These are phyloP conservation scores for Tetraselmis striata DNA, from an alignment of 139 green algal genomes.

Conservation along the genomic window DNA sequence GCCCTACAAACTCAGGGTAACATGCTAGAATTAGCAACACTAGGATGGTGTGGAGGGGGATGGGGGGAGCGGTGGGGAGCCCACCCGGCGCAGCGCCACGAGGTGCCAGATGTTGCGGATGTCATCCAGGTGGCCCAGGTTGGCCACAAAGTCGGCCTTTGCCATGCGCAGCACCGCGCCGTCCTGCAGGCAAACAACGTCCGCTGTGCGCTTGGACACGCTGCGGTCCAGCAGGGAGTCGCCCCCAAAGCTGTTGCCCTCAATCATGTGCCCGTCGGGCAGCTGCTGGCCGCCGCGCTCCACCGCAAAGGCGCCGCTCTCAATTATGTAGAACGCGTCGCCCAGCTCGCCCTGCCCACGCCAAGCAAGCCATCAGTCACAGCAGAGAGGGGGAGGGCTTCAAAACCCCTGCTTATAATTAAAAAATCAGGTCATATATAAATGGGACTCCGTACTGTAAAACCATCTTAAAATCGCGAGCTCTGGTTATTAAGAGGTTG, in stretches of 20 bases:
- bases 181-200: background rate
- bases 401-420: too few species aligned
- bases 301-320: constrained; percentile 46
- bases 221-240: background rate
- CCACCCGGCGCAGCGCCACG: background rate
- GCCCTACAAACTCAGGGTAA: too few species aligned
- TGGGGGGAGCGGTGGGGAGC: too few species aligned
- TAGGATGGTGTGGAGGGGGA: too few species aligned
- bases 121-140: background rate
- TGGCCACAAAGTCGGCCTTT: background rate
- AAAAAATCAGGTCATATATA: too few species aligned
- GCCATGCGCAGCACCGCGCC: background rate
- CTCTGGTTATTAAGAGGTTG: too few species aligned
- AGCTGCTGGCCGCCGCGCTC: constrained; percentile 13
- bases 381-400: too few species aligned
- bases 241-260: background rate
- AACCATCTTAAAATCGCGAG: too few species aligned
- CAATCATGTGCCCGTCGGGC: background rate
- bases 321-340: constrained; percentile 84
- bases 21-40: too few species aligned
- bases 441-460: too few species aligned
- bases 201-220: background rate
- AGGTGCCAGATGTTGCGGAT: background rate
- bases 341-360: constrained; percentile 21
- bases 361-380: background rate